Conservation (phyloP, 1,139 yeast species). For the Hyphopichia wangnamkhiaoensis region DNA sequence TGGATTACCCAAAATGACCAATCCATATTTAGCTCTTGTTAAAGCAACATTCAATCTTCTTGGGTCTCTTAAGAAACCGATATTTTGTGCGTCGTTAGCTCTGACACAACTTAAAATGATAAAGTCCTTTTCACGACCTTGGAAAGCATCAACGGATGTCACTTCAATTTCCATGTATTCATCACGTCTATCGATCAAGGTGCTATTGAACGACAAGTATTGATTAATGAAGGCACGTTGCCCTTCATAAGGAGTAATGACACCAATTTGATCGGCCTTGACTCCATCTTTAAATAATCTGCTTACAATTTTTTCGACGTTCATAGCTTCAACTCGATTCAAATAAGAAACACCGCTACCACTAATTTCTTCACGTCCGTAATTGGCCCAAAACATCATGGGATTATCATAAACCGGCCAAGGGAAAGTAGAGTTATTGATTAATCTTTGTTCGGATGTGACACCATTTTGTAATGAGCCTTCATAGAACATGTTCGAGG, state of each 20-base stretch:
- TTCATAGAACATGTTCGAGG: conserved; percentile 91
- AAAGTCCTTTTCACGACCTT: conserved; percentile 92
- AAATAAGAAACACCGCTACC: conserved; percentile 81
- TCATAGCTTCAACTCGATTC: conserved; percentile 89
- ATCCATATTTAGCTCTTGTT: conserved; percentile 87
- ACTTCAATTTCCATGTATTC: conserved; percentile 77
- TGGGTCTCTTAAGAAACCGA: conserved; percentile 89
- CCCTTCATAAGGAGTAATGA: conserved; percentile 93
- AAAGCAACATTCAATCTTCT: conserved; percentile 90
- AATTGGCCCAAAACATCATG: conserved; percentile 94
- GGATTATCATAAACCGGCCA: conserved; percentile 87
- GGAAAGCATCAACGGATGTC: conserved; percentile 93
- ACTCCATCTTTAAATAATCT: conserved; percentile 79
- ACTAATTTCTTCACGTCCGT: conserved; percentile 87
- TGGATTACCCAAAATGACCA: conserved; percentile 84
- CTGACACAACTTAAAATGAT: conserved; percentile 89
- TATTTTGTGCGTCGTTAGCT: conserved; percentile 77
- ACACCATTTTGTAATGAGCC: conserved; percentile 93
- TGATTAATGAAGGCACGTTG: conserved; percentile 83
- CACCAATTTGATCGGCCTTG: conserved; percentile 80
- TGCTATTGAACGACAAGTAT: conserved; percentile 74
- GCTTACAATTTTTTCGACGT: conserved; percentile 79
- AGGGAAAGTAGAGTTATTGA: conserved; percentile 65
- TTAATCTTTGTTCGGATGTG: conserved; percentile 66
- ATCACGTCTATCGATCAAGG: conserved; percentile 58